Evolutionary conservation across 345 rosid genomes (phyloP).

Genomic region (Brassica carinata): DNA sequence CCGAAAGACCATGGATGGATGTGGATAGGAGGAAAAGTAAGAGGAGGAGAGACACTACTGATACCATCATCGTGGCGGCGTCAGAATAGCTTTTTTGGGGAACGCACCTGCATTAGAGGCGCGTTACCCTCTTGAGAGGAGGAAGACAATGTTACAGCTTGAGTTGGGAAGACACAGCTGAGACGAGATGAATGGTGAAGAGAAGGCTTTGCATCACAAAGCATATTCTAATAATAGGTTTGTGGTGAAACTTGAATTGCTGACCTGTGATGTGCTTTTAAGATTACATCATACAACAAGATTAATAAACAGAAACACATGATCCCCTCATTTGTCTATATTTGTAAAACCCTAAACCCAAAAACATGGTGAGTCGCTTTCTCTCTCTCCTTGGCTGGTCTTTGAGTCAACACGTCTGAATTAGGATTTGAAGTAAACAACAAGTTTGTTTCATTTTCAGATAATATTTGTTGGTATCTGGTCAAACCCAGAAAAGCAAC

Average conservation of each 20-base stretch:
- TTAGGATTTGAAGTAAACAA: background rate
- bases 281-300: slow-evolving; percentile 22
- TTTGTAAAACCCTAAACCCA: slow-evolving; percentile 14
- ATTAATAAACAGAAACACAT: slow-evolving; percentile 3
- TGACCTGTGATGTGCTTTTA: slow-evolving; percentile 32
- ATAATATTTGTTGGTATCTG: background rate
- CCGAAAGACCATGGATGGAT: slow-evolving; percentile 42
- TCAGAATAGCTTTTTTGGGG: slow-evolving; percentile 24
- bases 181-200: slow-evolving; percentile 34
- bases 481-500: slow-evolving; percentile 3
- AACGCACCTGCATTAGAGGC: slow-evolving; percentile 46
- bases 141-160: slow-evolving; percentile 20
- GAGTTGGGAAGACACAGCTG: slow-evolving; percentile 32
- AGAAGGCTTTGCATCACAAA: slow-evolving; percentile 31
- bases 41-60: slow-evolving; percentile 25
- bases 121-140: slow-evolving; percentile 59
- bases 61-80: slow-evolving; percentile 25
- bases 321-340: slow-evolving; percentile 1
- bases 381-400: background rate
- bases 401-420: background rate
- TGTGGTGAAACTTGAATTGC: slow-evolving; percentile 32
- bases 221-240: slow-evolving; percentile 28
- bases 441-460: slow-evolving; percentile 8
- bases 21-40: slow-evolving; percentile 16
- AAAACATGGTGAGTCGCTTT: background rate